Evolutionary conservation across 2,329 filamentous ascomycete genomes (phyloP), one percentile per base, ranked within the genome.

Genomic region (Fusarium armeniacum): DNA sequence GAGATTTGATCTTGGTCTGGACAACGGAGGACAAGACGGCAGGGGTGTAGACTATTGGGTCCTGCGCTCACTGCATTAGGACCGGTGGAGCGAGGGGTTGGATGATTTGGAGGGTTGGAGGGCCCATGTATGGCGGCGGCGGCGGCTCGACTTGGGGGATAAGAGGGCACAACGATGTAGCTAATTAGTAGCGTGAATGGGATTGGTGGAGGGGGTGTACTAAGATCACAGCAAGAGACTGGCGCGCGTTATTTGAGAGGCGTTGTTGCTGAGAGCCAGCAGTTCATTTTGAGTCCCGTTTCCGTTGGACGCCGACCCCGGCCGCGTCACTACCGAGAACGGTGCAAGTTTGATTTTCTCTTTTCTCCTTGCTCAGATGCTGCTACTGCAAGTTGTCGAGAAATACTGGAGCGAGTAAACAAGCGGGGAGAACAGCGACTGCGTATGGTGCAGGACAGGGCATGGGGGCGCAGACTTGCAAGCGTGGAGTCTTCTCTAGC

Each of bases 1-100:
- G 67, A 73, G 72, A 75, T 75, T 67, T 75, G 70, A 75, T 73
- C 72, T 71, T 73, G 73, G 72, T 72, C 71, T 75, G 72, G 73
- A 71, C 73, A 75, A 73, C 62, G 60, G 68, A 71, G 58, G 68
- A 71, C 64, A 68, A 71, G 61, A 72, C 63, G 69, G 73, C 73
- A 75, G 72, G 73, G 73, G 72, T 75, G 73, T 67, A 20, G 20
- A 20, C 20, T 20, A 70, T 71, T 72, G 73, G 71, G 58, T 73
- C 55, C 66, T 67, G 71, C 66, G 61, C 70, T 65, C 70, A 67
- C 62, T 74, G 73, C 73, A 75, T 75, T 75, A 73, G 72, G 69
- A 68, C 69, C 57, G 65, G 73, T 75, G 73, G 73, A 75, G 72
- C 72, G 72, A 75, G 73, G 73, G 73, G 73, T 75, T 75, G 70